Base-by-base conservation (phyloP, 306 rosid genomes). In the Delonix regia region DNA sequence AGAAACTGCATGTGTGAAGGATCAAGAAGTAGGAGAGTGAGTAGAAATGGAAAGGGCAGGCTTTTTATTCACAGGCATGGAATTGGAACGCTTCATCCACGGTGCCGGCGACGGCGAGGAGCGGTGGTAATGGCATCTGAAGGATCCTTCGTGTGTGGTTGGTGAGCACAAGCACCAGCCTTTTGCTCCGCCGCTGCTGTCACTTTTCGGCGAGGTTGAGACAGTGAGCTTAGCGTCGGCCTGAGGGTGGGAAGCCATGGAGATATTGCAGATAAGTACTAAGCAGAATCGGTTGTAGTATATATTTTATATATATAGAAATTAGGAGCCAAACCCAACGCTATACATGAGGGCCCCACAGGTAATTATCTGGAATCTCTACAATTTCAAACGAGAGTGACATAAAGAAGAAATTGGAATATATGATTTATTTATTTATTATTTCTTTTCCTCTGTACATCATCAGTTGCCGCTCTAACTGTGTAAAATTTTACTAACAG, bases 81-180 rank as follows among this genome's bases (percentile, higher is more conserved):
- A 80, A 15, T 87, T 84, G 41, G 93, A 85, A 6, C 94, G 86
- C 83, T 92, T 90, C 88, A 83, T 82, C 90, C 87, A 86, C 5
- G 85, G 19, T 0, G 94, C 80, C 2, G 97, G 65, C 0, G 93
- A 83, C 11, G 83, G 47, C 9, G 96, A 90, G 0, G 85, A 47
- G 9, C 88, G 96, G 71, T 95, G 99, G 62, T 93, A 71, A 71
- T 96, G 89, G 74, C 99, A 95, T 63, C 98, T 73, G 85, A 95
- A 95, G 1, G 99, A 95, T 7, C 99, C 99, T 80, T 88, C 85
- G 42, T 95, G 99, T 39, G 91, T 83, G 30, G 99, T 95, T 55
- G 99, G 99, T 1, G 98, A 95, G 82, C 98, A 95, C 6, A 95
- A 28, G 74, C 99, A 95, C 22, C 82, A 93, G 4, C 92, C 93